Base-by-base conservation (phyloP, 2,329 filamentous ascomycete species). In the Pseudogymnoascus sp. region DNA sequence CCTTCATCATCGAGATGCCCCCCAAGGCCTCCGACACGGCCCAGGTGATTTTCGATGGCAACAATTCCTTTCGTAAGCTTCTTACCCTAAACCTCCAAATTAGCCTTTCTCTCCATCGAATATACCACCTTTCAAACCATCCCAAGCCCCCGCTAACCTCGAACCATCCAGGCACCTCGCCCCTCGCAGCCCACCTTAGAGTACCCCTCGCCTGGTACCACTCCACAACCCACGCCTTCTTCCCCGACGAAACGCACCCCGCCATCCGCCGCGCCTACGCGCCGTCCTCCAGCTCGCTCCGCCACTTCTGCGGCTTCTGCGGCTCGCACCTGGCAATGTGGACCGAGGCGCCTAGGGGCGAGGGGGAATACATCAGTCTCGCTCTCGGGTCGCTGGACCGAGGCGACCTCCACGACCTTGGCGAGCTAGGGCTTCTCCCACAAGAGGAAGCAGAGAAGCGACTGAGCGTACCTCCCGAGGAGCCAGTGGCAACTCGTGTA, bases 251-350 rank as follows among this genome's bases (percentile, higher is more conserved):
- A 77, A 84, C 86, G 14, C 82, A 84, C 73, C 69, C 79, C 62
- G 78, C 79, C 61, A 92, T 92, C 72, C 85, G 84, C 63, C 83
- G 87, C 42, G 80, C 82, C 59, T 92, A 90, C 74, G 84, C 84
- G 8, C 82, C 86, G 21, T 82, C 83, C 61, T 79, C 81, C 61
- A 64, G 60, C 63, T 79, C 84, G 1, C 85, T 88, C 72, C 85
- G 90, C 60, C 84, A 91, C 68, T 97, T 97, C 75, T 97, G 92
- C 76, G 92, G 92, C 23, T 95, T 89, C 77, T 96, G 92, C 73
- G 92, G 92, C 61, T 96, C 92, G 0, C 89, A 90, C 11, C 78
- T 97, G 62, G 88, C 88, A 0, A 91, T 88, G 69, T 96, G 91
- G 91, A 88, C 86, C 56, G 92, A 96, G 74, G 76, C 84, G 23